These are phyloP conservation scores for Blastobotrys elegans DNA, from an alignment of 1,139 yeast species.

Conservation along the genomic window DNA sequence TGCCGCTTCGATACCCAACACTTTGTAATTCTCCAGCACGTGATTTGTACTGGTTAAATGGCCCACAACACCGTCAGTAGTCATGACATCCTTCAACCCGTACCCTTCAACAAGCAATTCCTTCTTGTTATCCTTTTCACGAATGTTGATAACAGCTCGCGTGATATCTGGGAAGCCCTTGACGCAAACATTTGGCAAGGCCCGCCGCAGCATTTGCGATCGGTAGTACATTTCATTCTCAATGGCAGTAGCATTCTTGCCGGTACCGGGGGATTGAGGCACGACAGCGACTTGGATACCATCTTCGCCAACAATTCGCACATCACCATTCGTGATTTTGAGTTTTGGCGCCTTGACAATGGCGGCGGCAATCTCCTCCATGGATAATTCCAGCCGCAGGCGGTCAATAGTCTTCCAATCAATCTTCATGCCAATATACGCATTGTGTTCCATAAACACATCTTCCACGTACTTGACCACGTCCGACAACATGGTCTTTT, in stretches of 20 bases:
- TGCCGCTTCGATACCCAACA: slow-evolving; percentile 97
- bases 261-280: slow-evolving; percentile 46
- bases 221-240: slow-evolving; percentile 70
- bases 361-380: slow-evolving; percentile 84
- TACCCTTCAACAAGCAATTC: slow-evolving; percentile 96
- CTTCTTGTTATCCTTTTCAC: slow-evolving; percentile 73
- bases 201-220: slow-evolving; percentile 84
- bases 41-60: slow-evolving; percentile 86
- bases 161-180: slow-evolving; percentile 89
- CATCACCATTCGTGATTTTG: slow-evolving; percentile 71
- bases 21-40: slow-evolving; percentile 81
- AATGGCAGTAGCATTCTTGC: slow-evolving; percentile 39
- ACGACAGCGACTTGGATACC: slow-evolving; percentile 72
- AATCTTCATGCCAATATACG: slow-evolving; percentile 74
- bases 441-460: slow-evolving; percentile 76
- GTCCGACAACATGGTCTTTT: slow-evolving; percentile 83
- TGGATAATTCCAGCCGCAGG: slow-evolving; percentile 79
- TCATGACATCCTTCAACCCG: slow-evolving; percentile 94
- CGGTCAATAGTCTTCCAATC: slow-evolving; percentile 83
- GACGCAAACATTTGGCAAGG: slow-evolving; percentile 79
- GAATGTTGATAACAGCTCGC: slow-evolving; percentile 93
- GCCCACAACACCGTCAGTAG: slow-evolving; percentile 95
- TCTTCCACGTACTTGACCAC: slow-evolving; percentile 88
- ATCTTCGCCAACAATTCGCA: slow-evolving; percentile 62
- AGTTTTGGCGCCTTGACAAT: slow-evolving; percentile 81